These are phyloP conservation scores for Funneliformis mosseae DNA, from an alignment of 192 early-diverging fungal genomes.

Conservation along the genomic window DNA sequence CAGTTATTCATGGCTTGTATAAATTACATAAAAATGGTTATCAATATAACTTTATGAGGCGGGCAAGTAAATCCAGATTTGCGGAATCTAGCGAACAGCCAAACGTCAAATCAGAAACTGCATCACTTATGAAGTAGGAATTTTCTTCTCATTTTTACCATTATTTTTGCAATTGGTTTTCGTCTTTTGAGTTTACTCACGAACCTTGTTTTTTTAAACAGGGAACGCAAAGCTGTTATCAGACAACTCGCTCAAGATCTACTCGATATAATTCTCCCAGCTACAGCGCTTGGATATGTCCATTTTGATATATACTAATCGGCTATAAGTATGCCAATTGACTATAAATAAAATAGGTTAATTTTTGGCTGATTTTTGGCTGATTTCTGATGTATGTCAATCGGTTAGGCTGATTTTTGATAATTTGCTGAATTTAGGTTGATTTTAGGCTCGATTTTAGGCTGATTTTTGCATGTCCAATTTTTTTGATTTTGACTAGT, in stretches of 20 bases:
- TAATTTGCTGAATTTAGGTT: too few species aligned
- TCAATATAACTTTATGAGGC: conserved; percentile 33
- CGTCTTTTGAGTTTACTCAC: neutral
- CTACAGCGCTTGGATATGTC: conserved; percentile 67
- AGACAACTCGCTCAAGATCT: conserved; percentile 65
- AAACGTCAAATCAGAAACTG: conserved; percentile 45
- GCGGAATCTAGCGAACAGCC: conserved; percentile 39
- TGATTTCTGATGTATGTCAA: too few species aligned
- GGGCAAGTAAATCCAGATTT: conserved; percentile 39
- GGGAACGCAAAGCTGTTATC: conserved; percentile 55
- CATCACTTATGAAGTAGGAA: conserved; percentile 46
- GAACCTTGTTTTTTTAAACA: conserved; percentile 37
- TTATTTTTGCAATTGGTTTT: neutral
- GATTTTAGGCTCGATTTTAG: too few species aligned
- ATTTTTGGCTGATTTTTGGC: too few species aligned
- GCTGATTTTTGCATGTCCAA: too few species aligned
- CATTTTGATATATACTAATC: too few species aligned
- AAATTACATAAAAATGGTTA: conserved; percentile 60
- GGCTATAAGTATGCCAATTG: too few species aligned
- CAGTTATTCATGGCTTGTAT: conserved; percentile 66
- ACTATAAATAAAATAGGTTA: too few species aligned
- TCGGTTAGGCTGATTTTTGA: too few species aligned
- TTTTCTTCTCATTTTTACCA: neutral
- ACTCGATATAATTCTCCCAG: conserved; percentile 72
- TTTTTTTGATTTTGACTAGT: too few species aligned